These are phyloP conservation scores for Senna siamea DNA, from an alignment of 306 rosid species.

Conservation along the genomic window DNA sequence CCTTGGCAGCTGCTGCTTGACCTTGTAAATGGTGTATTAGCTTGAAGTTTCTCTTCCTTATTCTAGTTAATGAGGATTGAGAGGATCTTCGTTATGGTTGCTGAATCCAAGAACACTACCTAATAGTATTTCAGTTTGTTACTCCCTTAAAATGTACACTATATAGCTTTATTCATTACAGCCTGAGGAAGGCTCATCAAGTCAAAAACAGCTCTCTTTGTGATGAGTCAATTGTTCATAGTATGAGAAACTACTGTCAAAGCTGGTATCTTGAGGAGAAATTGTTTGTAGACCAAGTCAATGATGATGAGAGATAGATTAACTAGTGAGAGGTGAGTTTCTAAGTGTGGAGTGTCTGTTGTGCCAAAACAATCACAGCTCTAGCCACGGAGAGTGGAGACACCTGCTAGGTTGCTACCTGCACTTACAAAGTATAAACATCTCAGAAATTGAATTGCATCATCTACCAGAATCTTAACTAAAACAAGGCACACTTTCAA, in stretches of 20 bases:
- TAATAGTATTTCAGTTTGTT: background rate
- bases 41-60: background rate
- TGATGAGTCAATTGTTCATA: slow-evolving; percentile 56
- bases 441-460: background rate
- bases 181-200: slow-evolving; percentile 69
- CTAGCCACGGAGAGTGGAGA: slow-evolving; percentile 62
- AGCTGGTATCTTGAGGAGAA: slow-evolving; percentile 57
- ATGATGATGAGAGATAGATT: too few relatives aligned
- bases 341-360: slow-evolving; percentile 36
- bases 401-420: slow-evolving; percentile 55
- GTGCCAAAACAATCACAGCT: slow-evolving; percentile 61
- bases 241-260: slow-evolving; percentile 64
- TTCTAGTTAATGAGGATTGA: too few relatives aligned
- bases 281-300: background rate
- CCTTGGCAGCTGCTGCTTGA: slow-evolving; percentile 32
- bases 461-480: background rate
- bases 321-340: too few relatives aligned
- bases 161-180: too few relatives aligned
- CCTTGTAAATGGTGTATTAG: slow-evolving; percentile 18
- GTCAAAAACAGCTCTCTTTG: slow-evolving; percentile 57
- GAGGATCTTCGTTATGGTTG: background rate
- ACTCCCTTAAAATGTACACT: background rate
- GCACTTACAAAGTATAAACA: background rate
- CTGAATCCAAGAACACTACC: background rate
- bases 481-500: background rate